Percentiles rank a stretch among this genome's conserved stretches.
These are phyloP conservation scores for Dalechampia spathulata DNA, from an alignment of 441 rosid genomes.

Conservation along the genomic window DNA sequence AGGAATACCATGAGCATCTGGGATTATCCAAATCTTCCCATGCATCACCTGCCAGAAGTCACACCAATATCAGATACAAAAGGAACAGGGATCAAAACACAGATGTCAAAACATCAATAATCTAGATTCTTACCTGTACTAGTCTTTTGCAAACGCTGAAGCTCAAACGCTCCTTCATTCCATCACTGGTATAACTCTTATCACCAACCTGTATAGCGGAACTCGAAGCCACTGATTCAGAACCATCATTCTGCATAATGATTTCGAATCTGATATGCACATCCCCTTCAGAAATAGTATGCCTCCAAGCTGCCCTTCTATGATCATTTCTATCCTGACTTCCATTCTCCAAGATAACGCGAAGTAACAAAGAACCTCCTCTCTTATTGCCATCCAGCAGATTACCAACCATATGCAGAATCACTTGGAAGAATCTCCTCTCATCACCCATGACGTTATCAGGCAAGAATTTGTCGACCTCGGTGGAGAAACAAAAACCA, in stretches of 20 bases:
- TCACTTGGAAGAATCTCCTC: constrained; percentile 74
- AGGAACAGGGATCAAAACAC: too few relatives aligned
- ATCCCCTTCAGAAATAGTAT: constrained; percentile 47
- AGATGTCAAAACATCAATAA: too few relatives aligned
- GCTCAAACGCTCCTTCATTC: constrained; percentile 62
- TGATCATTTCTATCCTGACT: constrained; percentile 64
- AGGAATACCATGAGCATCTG: constrained; percentile 43
- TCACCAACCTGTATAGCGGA: constrained; percentile 37
- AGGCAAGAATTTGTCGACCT: constrained; percentile 66
- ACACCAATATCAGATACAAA: neutral
- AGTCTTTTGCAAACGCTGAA: constrained; percentile 87
- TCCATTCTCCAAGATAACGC: constrained; percentile 49
- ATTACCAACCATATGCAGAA: constrained; percentile 77
- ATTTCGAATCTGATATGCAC: constrained; percentile 66
- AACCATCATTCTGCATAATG: constrained; percentile 27
- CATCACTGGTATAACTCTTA: constrained; percentile 36
- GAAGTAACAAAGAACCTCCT: constrained; percentile 45
- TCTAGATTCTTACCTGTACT: constrained; percentile 51
- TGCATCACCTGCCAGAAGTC: constrained; percentile 56
- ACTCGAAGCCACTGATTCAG: constrained; percentile 33
- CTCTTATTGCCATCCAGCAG: constrained; percentile 40
- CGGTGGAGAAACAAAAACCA: constrained; percentile 52
- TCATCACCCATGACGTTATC: constrained; percentile 74
- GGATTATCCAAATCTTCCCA: constrained; percentile 62
- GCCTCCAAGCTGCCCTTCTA: constrained; percentile 70